A percentile compares a stretch with the other conserved stretches of the same genome.
Conservation (phyloP, 345 rosid genomes). For the Camelina sativa region DNA sequence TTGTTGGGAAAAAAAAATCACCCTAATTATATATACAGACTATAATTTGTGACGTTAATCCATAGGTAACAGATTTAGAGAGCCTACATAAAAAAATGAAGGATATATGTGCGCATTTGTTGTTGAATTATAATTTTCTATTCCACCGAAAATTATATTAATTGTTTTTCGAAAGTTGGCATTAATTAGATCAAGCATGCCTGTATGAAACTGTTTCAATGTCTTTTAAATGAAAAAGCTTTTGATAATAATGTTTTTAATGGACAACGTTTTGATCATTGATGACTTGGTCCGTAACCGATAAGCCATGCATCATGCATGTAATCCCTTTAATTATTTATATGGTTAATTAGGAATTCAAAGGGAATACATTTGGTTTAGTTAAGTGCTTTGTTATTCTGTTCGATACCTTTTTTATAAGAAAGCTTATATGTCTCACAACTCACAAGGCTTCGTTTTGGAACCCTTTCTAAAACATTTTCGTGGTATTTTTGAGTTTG, state of each 20-base stretch:
- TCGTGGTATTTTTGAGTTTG: too few relatives aligned
- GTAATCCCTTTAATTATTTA: conserved; percentile 9
- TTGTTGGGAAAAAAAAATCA: neutral
- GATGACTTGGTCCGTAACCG: conserved; percentile 38
- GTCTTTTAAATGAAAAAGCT: conserved; percentile 26
- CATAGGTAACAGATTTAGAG: neutral
- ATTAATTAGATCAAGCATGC: conserved; percentile 46
- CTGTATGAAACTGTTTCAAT: conserved; percentile 28
- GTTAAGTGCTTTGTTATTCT: neutral
- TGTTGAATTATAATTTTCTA: conserved; percentile 1
- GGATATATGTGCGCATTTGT: conserved; percentile 1
- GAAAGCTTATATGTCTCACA: neutral
- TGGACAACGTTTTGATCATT: conserved; percentile 22
- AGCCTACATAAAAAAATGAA: neutral
- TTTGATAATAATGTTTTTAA: conserved; percentile 37
- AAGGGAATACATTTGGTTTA: neutral
- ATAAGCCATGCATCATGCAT: conserved; percentile 48
- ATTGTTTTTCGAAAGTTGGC: conserved; percentile 32
- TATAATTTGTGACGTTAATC: too few relatives aligned
- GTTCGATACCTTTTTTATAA: neutral
- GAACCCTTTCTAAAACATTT: too few relatives aligned
- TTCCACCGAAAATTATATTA: conserved; percentile 24
- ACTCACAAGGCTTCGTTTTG: too few relatives aligned
- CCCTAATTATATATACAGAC: too few relatives aligned
- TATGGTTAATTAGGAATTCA: neutral